Conservation (phyloP, 83 land plant species). For the Thuja plicata region DNA sequence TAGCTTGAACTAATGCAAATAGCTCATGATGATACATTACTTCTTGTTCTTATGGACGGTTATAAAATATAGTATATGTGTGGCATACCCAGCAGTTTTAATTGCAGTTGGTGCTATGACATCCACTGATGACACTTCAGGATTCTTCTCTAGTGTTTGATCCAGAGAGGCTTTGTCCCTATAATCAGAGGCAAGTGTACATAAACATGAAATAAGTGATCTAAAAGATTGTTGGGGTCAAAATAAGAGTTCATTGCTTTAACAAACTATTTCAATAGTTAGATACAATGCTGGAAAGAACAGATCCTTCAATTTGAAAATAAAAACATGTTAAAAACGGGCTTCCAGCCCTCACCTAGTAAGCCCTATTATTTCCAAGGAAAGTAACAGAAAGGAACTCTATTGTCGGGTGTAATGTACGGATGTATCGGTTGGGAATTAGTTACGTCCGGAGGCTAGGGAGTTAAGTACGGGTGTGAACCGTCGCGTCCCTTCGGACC, state of each 20-base stretch:
- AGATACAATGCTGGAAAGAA: background rate
- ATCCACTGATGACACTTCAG: constrained; percentile 25
- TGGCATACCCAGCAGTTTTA: background rate
- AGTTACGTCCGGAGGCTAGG: no score
- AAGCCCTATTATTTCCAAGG: constrained; percentile 17
- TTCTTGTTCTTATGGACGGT: background rate
- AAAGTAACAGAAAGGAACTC: background rate
- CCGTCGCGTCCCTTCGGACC: no score
- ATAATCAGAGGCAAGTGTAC: background rate
- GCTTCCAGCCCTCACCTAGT: constrained; percentile 13
- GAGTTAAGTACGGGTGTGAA: no score
- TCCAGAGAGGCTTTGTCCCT: constrained; percentile 43
- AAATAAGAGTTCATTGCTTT: background rate
- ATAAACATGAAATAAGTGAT: background rate
- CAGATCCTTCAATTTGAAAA: background rate
- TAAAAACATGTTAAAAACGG: background rate
- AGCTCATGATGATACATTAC: background rate
- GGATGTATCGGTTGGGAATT: no score
- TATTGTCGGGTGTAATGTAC: no score
- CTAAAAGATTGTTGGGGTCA: background rate
- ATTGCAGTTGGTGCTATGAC: constrained; percentile 24
- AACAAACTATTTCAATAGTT: background rate
- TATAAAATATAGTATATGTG: background rate
- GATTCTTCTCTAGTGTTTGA: constrained; percentile 19
- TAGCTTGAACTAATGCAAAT: background rate